Percentiles rank a stretch among this genome's conserved stretches.
phyloP scores from a whole-genome alignment of 768 basidiomycete genomes.

The Hypholoma fasciculare region DNA sequence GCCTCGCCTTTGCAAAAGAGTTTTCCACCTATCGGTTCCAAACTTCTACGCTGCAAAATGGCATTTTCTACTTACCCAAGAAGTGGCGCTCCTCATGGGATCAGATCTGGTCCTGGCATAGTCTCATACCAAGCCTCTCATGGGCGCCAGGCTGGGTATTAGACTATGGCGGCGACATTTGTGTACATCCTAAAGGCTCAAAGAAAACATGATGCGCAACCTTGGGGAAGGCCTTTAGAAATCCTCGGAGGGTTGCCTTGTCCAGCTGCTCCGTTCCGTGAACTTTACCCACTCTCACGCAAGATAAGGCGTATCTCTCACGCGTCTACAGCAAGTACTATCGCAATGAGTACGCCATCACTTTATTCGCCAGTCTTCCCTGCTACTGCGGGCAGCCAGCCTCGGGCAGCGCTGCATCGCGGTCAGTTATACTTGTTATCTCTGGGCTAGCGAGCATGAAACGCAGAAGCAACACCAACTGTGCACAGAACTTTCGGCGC shows the following conservation, averaged over 20 bases:
- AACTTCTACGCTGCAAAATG: neutral
- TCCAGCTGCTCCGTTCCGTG: no score
- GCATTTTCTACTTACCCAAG: neutral
- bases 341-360: no score
- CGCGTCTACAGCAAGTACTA: no score
- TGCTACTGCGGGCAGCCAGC: neutral
- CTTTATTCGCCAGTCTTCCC: neutral
- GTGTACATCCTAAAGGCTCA: no score
- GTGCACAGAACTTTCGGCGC: neutral
- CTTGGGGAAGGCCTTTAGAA: no score
- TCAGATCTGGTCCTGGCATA: neutral
- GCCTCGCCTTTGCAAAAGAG: slow-evolving; percentile 3
- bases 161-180: no score
- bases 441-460: neutral
- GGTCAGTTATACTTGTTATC: neutral
- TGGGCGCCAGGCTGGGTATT: no score
- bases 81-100: neutral
- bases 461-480: neutral
- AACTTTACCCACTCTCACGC: no score
- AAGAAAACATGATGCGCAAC: no score
- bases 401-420: neutral
- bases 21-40: neutral
- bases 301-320: no score
- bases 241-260: no score
- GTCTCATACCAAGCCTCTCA: neutral